phyloP scores from a whole-genome alignment of 441 rosid genomes.

The Croton laevigatus region DNA sequence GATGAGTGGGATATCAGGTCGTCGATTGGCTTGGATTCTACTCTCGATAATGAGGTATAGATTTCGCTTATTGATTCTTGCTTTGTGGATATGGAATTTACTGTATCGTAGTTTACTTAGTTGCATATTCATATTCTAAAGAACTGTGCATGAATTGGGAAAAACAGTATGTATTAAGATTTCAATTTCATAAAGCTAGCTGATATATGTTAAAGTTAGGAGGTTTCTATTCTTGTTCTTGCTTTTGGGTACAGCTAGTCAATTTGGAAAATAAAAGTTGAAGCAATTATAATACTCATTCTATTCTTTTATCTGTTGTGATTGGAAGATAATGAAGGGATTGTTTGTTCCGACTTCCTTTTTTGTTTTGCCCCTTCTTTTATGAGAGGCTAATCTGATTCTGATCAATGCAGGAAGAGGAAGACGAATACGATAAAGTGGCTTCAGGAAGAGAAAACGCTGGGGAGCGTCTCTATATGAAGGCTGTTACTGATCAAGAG shows the following conservation, averaged over 20 bases:
- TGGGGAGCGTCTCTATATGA: constrained; percentile 46
- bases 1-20: constrained; percentile 59
- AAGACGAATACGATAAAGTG: constrained; percentile 71
- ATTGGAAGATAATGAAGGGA: background rate
- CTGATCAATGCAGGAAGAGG: constrained; percentile 68
- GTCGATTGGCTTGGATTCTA: constrained; percentile 58
- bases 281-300: background rate
- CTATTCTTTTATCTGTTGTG: background rate
- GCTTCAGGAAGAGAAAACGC: constrained; percentile 58
- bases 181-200: background rate
- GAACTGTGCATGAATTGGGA: background rate
- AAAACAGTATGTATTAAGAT: background rate
- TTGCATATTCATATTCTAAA: background rate
- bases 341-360: background rate
- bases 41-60: constrained; percentile 66
- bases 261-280: background rate
- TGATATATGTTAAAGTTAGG: background rate
- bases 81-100: background rate
- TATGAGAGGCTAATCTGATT: background rate
- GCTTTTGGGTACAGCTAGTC: background rate
- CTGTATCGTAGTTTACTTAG: background rate
- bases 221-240: background rate
- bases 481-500: constrained; percentile 48
- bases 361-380: background rate
- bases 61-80: too few species aligned